These are phyloP conservation scores for Seminavis robusta DNA, from an alignment of 108 stramenopile species.

Conservation along the genomic window DNA sequence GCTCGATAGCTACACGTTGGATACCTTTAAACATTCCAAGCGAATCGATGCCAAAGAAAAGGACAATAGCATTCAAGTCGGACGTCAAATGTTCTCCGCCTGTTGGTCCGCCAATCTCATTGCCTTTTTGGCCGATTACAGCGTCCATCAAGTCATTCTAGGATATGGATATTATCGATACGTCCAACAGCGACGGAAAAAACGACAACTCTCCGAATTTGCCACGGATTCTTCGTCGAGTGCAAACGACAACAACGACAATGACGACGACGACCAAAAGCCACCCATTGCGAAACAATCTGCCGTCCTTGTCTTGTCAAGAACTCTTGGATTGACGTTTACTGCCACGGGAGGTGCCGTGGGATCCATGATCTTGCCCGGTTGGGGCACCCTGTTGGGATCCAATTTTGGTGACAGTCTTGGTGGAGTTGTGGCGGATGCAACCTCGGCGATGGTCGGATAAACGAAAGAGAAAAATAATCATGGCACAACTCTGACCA, in stretches of 20 bases:
- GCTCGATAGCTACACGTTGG: slow-evolving; percentile 48
- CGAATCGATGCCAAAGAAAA: slow-evolving; percentile 6
- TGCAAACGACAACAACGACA: too few species aligned
- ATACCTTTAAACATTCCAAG: slow-evolving; percentile 33
- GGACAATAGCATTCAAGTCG: slow-evolving; percentile 2
- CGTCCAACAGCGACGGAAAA: slow-evolving; percentile 15
- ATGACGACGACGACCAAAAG: too few species aligned
- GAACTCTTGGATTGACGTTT: slow-evolving; percentile 24
- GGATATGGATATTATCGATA: slow-evolving; percentile 49
- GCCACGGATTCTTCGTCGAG: too few species aligned
- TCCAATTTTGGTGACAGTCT: slow-evolving; percentile 34
- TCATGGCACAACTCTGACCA: too few species aligned
- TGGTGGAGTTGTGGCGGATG: slow-evolving; percentile 22
- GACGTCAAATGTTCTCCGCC: slow-evolving; percentile 23
- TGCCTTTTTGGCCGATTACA: slow-evolving; percentile 50
- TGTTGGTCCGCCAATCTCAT: slow-evolving; percentile 48
- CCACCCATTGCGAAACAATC: slow-evolving; percentile 25
- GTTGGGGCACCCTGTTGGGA: slow-evolving; percentile 44
- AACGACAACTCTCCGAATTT: slow-evolving; percentile 6
- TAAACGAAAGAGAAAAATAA: too few species aligned
- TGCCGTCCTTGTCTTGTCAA: slow-evolving; percentile 16
- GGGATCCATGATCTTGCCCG: slow-evolving; percentile 32
- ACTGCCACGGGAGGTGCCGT: slow-evolving; percentile 35
- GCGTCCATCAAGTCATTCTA: slow-evolving; percentile 50
- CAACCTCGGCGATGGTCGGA: too few species aligned